These are phyloP conservation scores for Fusarium cyanostomum DNA, from an alignment of 2,329 filamentous ascomycete genomes.

Conservation along the genomic window DNA sequence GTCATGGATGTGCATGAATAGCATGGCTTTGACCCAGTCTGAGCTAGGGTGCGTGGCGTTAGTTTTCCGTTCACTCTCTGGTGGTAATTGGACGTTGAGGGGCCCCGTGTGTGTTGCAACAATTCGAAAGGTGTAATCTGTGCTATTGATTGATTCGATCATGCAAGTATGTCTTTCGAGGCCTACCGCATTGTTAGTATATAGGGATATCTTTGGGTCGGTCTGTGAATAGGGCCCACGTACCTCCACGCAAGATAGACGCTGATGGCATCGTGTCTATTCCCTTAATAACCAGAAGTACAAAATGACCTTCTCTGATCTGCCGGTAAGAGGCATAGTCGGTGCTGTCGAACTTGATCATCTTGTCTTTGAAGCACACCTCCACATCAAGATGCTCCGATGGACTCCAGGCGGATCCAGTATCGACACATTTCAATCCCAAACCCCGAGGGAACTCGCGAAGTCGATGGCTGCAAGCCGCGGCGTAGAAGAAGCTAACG, in stretches of 20 bases:
- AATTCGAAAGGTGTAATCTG: conserved; percentile 24
- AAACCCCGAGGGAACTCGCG: conserved; percentile 58
- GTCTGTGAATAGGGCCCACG: background rate
- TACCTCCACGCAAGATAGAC: conserved; percentile 21
- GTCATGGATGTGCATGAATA: conserved; percentile 41
- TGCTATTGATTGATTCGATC: conserved; percentile 12
- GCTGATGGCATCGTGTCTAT: background rate
- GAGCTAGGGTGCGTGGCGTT: conserved; percentile 6
- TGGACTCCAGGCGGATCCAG: conserved; percentile 3
- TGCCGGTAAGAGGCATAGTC: conserved; percentile 25
- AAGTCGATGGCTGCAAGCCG: conserved; percentile 54
- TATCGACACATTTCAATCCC: conserved; percentile 47
- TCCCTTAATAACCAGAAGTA: conserved; percentile 25
- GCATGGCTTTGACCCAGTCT: conserved; percentile 26
- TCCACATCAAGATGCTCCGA: conserved; percentile 9
- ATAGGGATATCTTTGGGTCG: background rate
- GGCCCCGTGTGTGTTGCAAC: conserved; percentile 8
- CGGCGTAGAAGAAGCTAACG: conserved; percentile 80
- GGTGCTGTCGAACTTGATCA: conserved; percentile 19
- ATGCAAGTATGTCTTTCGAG: conserved; percentile 32
- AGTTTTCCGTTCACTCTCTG: background rate
- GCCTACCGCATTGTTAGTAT: conserved; percentile 19
- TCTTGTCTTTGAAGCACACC: conserved; percentile 21
- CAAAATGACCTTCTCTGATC: conserved; percentile 29
- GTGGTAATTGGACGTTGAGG: background rate